These are phyloP conservation scores for Phytophthora gonapodyides DNA, from an alignment of 352 stramenopile species.

Conservation along the genomic window DNA sequence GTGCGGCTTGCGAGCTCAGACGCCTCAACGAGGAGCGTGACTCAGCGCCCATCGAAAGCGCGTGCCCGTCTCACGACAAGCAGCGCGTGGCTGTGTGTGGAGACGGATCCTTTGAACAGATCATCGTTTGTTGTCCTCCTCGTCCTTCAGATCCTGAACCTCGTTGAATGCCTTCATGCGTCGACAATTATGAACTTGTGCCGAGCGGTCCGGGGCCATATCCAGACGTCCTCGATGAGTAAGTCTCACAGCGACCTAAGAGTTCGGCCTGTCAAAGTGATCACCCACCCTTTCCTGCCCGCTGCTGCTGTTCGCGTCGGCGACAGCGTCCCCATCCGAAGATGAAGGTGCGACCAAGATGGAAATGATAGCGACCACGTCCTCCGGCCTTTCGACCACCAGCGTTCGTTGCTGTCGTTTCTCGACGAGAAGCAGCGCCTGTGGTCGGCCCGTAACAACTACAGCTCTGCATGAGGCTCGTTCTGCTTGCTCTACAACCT, in stretches of 20 bases:
- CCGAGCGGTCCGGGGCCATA: no score
- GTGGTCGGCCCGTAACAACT: conserved; percentile 11
- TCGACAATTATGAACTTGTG: no score
- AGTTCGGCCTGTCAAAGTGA: no score
- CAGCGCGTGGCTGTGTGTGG: not conserved
- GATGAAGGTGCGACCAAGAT: conserved; percentile 24
- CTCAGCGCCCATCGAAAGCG: not conserved
- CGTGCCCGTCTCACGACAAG: conserved; percentile 13
- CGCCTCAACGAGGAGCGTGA: conserved; percentile 1
- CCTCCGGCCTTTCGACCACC: conserved; percentile 22
- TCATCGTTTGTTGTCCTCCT: no score
- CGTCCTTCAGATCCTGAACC: no score
- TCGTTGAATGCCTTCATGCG: no score
- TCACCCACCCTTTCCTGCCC: no score
- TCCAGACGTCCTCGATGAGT: no score
- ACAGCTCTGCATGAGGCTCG: not conserved
- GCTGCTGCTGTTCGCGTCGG: not conserved
- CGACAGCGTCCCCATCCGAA: conserved; percentile 13
- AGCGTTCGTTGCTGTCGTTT: not conserved
- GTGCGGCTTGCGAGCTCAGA: conserved; percentile 1
- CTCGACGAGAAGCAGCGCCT: conserved; percentile 5
- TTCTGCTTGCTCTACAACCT: not conserved
- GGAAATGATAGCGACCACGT: conserved; percentile 24
- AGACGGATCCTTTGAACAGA: no score
- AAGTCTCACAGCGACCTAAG: no score